Evolutionary conservation across 2,329 filamentous ascomycete genomes (phyloP), one percentile per base, ranked within the genome.

Genomic region (Microdochium trichocladiopsis): DNA sequence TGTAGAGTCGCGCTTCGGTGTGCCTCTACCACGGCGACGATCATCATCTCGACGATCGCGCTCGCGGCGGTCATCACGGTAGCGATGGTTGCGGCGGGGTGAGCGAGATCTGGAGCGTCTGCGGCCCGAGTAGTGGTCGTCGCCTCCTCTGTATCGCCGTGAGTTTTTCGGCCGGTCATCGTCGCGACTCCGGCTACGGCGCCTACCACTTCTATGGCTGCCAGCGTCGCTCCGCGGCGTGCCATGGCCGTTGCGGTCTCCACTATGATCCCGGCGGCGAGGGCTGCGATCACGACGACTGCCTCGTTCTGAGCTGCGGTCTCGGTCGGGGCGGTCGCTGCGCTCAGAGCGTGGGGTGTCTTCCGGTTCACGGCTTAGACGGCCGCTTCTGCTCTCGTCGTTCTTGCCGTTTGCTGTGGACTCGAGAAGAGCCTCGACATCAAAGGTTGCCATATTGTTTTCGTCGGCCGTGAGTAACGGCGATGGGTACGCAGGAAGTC

Each of bases 351-450:
- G 83, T 57, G 78, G 75, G 52, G 79, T 77, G 62, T 84, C 81
- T 58, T 76, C 73, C 57, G 83, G 79, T 57, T 82, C 80, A 59
- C 74, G 66, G 53, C 71, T 67, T 57, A 68, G 61, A 61, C 72
- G 72, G 56, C 41, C 41, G 12, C 62, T 65, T 55, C 75, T 74
- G 62, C 75, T 74, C 51, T 79, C 73, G 51, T 74, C 72, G 53
- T 68, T 67, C 55, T 75, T 72, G 59, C 78, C 76, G 66, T 84
- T 85, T 50, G 88, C 89, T 57, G 88, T 90, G 50, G 88, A 89
- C 71, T 96, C 91, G 61, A 96, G 84, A 58, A 96, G 81, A 59
- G 90, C 90, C 77, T 96, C 92, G 62, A 96, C 90, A 66, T 95
- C 90, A 61, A 79, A 67, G 53, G 69, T 73, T 50, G 74, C 69